Evolutionary conservation across 768 basidiomycete species (phyloP), one percentile per base, ranked within the genome.

Genomic region (Pisolithus marmoratus): DNA sequence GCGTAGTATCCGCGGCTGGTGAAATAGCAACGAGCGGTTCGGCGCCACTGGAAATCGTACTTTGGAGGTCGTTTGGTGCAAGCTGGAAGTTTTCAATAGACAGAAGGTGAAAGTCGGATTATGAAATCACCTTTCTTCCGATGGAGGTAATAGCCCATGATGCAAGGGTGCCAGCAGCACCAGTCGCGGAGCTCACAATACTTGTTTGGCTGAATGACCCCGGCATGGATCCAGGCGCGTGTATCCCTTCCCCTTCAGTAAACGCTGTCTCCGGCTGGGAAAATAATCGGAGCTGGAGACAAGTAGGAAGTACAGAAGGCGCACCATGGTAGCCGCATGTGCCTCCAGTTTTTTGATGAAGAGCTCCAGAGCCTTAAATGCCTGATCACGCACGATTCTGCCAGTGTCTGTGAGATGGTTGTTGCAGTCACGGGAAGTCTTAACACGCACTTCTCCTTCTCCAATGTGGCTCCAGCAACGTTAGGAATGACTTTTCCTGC

Each of bases 131-230:
- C 75, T 87, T 89, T 71, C 84, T 94, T 24, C 88, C 84, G 0
- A 97, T 61, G 0, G 89, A 93, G 4, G 92, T 88, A 40, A 97
- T 91, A 2, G 95, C 95, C 95, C 95, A 98, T 6, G 94, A 92
- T 14, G 95, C 94, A 3, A 99, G 72, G 17, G 85, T 88, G 8
- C 90, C 87, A 17, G 94, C 95, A 2, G 94, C 94, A 0, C 93
- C 94, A 0, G 93, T 85, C 0, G 95, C 93, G 4, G 84, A 84
- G 58, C 85, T 92, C 15, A 90, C 90, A 2, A 96, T 70, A 11
- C 76, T 60, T 43, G 57, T 54, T 52, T 63, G 56, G 43, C 56
- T 61, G 38, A 66, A 60, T 7, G 60, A 60, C n/a, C 65, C 61
- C 29, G 70, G 55, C 50, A 71, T 49, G 60, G 71, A 20, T 55